phyloP scores from a whole-genome alignment of 1,284 basidiomycete species.

The Prillingera fragicola region DNA sequence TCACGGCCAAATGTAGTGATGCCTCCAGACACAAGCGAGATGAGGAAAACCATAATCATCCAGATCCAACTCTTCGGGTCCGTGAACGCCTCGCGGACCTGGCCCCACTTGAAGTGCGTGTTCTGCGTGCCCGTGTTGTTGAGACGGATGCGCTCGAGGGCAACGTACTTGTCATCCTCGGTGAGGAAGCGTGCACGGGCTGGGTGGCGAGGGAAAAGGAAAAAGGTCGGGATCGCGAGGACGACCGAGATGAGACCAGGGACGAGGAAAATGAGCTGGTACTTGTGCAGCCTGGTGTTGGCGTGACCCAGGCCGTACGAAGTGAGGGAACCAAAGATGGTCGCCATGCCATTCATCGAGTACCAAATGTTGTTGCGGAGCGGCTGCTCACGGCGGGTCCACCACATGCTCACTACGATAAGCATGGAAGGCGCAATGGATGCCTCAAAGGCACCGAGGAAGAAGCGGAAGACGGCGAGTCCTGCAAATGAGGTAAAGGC shows the following conservation, averaged over 20 bases:
- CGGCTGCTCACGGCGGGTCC: conserved; percentile 34
- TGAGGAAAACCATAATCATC: conserved; percentile 28
- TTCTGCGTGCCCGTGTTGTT: conserved; percentile 45
- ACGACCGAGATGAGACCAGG: conserved; percentile 44
- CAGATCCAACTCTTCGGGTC: conserved; percentile 43
- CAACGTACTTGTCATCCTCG: conserved; percentile 42
- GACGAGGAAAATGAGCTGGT: conserved; percentile 52
- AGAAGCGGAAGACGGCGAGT: conserved; percentile 24
- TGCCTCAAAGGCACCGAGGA: conserved; percentile 31
- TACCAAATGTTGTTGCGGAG: conserved; percentile 27
- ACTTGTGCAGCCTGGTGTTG: conserved; percentile 21
- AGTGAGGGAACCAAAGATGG: conserved; percentile 26
- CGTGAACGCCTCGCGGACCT: conserved; percentile 37
- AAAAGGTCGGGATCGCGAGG: conserved; percentile 24
- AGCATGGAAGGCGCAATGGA: conserved; percentile 24
- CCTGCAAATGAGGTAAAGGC: conserved; percentile 22
- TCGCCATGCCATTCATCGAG: conserved; percentile 16
- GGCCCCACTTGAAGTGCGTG: conserved; percentile 33
- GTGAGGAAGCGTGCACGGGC: conserved; percentile 41
- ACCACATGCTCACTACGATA: conserved; percentile 33
- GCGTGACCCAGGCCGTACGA: conserved; percentile 35
- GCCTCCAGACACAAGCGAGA: conserved; percentile 34
- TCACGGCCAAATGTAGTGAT: conserved; percentile 35
- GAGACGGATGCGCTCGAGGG: conserved; percentile 45
- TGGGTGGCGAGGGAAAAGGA: conserved; percentile 39